Base-by-base conservation (phyloP, 2,329 filamentous ascomycete genomes). In the Aspergillus quadrilineatus region DNA sequence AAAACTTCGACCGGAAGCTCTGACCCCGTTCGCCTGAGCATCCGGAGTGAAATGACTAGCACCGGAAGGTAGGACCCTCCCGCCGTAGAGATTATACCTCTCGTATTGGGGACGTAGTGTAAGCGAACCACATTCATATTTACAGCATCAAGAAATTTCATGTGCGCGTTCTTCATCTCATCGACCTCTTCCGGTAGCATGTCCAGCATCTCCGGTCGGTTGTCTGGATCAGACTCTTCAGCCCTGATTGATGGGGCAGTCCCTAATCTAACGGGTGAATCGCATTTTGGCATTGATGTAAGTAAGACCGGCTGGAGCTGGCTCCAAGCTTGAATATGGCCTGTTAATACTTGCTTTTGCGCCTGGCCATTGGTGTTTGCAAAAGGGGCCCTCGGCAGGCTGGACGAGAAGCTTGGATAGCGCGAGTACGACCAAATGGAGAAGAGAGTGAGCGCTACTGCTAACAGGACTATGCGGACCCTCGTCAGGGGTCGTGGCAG, bases 81-180 rank as follows among this genome's bases (percentile, higher is more conserved):
- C 0, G 76, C 78, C 10, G 78, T 78, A 4, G 77, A 79, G 8
- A 80, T 78, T 22, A 81, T 69, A 0, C 79, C 79, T 10, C 66
- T 70, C 7, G 73, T 74, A 7, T 65, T 69, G 1, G 67, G 63
- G 9, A 60, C 53, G 53, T 73, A 73, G 22, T 71, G 68, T 15
- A 79, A 62, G n/a, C 64, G 60, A 0, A 70, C 69, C 1, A 65
- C 56, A 2, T 65, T 61, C 17, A 46, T 59, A 10, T 60, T 58
- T 37, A 76, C 65, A 3, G 63, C 61, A n/a, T 66, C 49, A 17
- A 75, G 62, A 51, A 76, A 76, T 7, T 59, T 66, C 3, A 63
- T 59, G 63, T 77, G 74, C 9, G 69, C 69, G 9, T 65, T 53
- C 50, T 67, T 70, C 65, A 77, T 70, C 10, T 56, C 62, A 4